Evolutionary conservation across 495 filamentous ascomycete species (phyloP).

Genomic region (Tuber calosporum): DNA sequence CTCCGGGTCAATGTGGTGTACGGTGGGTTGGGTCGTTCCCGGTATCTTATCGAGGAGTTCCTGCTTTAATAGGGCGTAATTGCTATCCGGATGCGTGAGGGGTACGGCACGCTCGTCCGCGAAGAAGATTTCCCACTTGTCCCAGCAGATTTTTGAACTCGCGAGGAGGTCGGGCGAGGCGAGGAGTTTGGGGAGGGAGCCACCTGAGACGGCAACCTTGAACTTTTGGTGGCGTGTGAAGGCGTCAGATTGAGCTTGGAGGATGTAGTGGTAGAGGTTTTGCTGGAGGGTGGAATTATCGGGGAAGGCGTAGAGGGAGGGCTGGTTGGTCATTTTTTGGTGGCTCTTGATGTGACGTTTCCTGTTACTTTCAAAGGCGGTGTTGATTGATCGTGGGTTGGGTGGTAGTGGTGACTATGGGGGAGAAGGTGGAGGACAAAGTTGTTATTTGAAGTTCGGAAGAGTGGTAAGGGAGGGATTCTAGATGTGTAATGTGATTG

Average conservation of each 20-base stretch:
- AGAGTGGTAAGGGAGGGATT: not conserved
- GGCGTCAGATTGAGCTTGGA: constrained; percentile 69
- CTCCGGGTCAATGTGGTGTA: constrained; percentile 67
- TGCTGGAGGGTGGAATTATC: constrained; percentile 60
- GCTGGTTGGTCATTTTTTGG: constrained; percentile 49
- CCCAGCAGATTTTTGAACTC: constrained; percentile 58
- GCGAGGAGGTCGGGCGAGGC: constrained; percentile 67
- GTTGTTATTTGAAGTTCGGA: not conserved
- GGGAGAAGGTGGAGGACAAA: not conserved
- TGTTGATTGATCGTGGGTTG: not conserved
- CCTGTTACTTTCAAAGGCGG: not conserved
- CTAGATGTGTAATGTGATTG: not conserved
- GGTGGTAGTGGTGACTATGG: not conserved
- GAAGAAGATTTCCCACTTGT: constrained; percentile 96
- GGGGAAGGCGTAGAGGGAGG: constrained; percentile 78
- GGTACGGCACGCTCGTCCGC: constrained; percentile 94
- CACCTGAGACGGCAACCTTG: constrained; percentile 88
- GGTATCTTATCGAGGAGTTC: constrained; percentile 86
- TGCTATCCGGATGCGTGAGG: constrained; percentile 84
- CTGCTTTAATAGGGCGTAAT: constrained; percentile 78
- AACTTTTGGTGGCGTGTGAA: constrained; percentile 72
- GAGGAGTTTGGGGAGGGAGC: constrained; percentile 81
- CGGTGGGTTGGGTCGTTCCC: constrained; percentile 54
- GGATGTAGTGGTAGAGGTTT: constrained; percentile 70
- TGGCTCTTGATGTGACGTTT: not conserved